phyloP scores from a whole-genome alignment of 345 rosid genomes.

The Triadica sebifera region DNA sequence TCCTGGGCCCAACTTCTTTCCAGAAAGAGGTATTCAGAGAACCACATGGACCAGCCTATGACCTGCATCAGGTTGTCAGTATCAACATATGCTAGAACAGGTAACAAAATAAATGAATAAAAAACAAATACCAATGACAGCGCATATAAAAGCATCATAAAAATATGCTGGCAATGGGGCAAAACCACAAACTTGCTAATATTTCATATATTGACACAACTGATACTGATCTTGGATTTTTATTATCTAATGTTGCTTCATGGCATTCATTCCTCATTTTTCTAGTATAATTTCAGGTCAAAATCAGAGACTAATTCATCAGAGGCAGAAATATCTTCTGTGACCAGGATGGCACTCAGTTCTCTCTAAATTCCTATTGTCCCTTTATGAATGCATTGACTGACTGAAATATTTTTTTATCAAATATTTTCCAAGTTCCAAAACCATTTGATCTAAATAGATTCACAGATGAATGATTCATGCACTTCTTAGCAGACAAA shows the following conservation, averaged over 20 bases:
- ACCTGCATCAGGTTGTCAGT: slow-evolving; percentile 54
- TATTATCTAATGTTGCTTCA: neutral
- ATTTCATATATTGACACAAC: neutral
- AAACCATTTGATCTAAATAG: neutral
- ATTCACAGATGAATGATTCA: neutral
- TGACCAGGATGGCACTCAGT: too few species aligned
- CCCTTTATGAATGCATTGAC: neutral
- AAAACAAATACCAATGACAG: neutral
- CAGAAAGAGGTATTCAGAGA: slow-evolving; percentile 90
- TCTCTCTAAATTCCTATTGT: neutral
- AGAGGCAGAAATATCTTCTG: too few species aligned
- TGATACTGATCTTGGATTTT: neutral
- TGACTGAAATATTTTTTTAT: neutral
- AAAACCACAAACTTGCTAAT: neutral
- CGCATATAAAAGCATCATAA: neutral
- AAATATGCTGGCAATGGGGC: neutral
- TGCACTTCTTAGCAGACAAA: neutral
- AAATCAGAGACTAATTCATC: neutral
- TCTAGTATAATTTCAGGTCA: neutral
- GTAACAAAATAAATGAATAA: neutral
- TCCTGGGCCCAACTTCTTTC: slow-evolving; percentile 98
- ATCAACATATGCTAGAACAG: too few species aligned
- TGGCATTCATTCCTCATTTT: neutral
- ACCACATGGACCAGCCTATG: slow-evolving; percentile 99
- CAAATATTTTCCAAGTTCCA: neutral